Percentiles rank a stretch among this genome's conserved stretches.
Conservation (phyloP, 176 grass and related monocot species). For the Oryza australiensis region DNA sequence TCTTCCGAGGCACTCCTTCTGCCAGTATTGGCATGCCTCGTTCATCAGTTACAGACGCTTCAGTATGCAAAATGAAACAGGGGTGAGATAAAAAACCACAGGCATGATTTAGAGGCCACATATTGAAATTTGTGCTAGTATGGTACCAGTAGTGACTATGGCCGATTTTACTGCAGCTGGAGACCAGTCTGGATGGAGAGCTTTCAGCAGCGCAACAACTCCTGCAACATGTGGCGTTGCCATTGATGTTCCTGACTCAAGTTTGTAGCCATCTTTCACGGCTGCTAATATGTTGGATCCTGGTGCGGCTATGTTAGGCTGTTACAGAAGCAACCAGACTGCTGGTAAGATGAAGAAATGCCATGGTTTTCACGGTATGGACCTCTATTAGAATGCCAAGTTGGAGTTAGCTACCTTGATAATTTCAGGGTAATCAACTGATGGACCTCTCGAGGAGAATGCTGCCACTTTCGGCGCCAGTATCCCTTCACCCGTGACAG, state of each 20-base stretch:
- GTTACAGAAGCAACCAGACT: not conserved
- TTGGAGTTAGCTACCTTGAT: slow-evolving; percentile 9
- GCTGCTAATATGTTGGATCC: slow-evolving; percentile 46
- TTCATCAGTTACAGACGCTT: slow-evolving; percentile 29
- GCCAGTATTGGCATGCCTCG: slow-evolving; percentile 35
- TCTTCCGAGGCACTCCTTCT: slow-evolving; percentile 18
- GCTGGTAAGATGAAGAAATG: not conserved
- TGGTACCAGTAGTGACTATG: slow-evolving; percentile 40
- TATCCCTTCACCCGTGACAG: not conserved
- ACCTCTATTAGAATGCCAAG: too few relatives aligned
- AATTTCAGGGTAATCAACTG: not conserved
- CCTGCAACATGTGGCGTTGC: slow-evolving; percentile 34
- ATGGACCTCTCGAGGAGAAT: slow-evolving; percentile 42
- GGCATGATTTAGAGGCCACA: not conserved
- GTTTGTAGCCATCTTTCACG: not conserved
- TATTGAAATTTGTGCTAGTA: not conserved
- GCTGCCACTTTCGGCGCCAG: slow-evolving; percentile 3
- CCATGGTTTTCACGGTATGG: not conserved
- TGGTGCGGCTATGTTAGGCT: slow-evolving; percentile 40
- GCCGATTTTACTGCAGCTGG: slow-evolving; percentile 38
- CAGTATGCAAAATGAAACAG: not conserved
- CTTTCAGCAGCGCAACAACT: slow-evolving; percentile 25
- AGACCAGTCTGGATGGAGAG: slow-evolving; percentile 39
- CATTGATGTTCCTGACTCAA: slow-evolving; percentile 34
- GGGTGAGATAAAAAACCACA: not conserved